Percentiles rank a stretch among this genome's conserved stretches.
Evolutionary conservation across 208 protist species (phyloP).

Genomic region (Leishmania gerbilli): DNA sequence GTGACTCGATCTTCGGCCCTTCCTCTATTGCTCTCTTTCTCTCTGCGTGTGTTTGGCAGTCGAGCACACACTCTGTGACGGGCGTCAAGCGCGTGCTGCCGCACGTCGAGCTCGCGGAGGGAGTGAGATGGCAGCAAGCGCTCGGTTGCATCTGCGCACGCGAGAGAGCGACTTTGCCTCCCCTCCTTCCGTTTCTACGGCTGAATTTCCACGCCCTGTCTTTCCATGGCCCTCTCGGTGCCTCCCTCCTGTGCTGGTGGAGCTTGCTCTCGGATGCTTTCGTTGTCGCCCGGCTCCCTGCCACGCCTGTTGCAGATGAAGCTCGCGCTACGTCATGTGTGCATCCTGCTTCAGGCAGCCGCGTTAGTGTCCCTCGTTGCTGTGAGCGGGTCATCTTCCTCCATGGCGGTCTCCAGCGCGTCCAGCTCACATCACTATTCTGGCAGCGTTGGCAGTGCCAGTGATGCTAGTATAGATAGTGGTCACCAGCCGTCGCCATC

Average conservation of each 20-base stretch:
- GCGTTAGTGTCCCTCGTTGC: not conserved
- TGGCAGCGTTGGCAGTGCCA: not conserved
- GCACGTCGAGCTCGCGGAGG: not conserved
- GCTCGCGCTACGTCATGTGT: not conserved
- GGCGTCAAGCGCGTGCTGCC: not conserved
- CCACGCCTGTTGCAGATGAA: not conserved
- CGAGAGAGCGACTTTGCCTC: not conserved
- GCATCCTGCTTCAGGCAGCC: slow-evolving; percentile 1
- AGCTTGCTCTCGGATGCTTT: not conserved
- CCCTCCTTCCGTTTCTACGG: not conserved
- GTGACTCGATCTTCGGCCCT: not conserved
- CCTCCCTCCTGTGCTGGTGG: not conserved
- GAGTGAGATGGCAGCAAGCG: not conserved
- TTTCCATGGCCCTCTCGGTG: not conserved
- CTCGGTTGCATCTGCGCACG: not conserved
- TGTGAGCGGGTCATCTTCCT: not conserved
- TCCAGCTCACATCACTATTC: not conserved
- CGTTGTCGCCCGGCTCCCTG: not conserved
- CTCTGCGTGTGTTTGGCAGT: not conserved
- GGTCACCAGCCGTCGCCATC: not conserved
- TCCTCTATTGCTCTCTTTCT: not conserved
- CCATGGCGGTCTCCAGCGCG: not conserved
- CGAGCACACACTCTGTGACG: not conserved
- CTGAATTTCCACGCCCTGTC: not conserved
- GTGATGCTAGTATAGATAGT: not conserved